Percentiles rank a stretch among this genome's conserved stretches.
phyloP scores from a whole-genome alignment of 2,329 filamentous ascomycete genomes.

The Pseudonectria buxi region DNA sequence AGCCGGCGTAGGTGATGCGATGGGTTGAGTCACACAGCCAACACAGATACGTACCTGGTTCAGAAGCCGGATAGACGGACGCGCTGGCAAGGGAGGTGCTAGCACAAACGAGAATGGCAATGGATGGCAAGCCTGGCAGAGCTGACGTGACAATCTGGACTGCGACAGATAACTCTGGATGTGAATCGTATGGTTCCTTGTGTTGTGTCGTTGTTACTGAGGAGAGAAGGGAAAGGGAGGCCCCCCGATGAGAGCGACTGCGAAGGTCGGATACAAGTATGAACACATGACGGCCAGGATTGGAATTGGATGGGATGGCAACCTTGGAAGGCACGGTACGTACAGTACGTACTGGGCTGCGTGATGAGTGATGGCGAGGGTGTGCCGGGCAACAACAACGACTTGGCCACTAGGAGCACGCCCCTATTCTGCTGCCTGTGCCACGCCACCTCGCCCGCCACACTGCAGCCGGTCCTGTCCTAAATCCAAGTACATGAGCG shows the following conservation, averaged over 20 bases:
- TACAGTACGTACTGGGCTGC: slow-evolving; percentile 13
- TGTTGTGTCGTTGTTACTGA: slow-evolving; percentile 45
- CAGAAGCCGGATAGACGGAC: slow-evolving; percentile 20
- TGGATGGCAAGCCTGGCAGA: slow-evolving; percentile 25
- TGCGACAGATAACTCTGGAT: slow-evolving; percentile 55
- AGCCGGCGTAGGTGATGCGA: slow-evolving; percentile 8
- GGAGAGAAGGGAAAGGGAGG: slow-evolving; percentile 30
- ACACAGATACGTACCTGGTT: slow-evolving; percentile 27
- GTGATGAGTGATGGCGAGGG: slow-evolving; percentile 6
- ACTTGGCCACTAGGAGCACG: slow-evolving; percentile 10
- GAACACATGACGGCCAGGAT: slow-evolving; percentile 15
- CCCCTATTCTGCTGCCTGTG: not conserved
- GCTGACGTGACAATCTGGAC: slow-evolving; percentile 54
- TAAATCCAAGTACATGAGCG: no score
- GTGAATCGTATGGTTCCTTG: slow-evolving; percentile 44
- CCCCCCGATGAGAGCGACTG: slow-evolving; percentile 18
- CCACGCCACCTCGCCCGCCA: not conserved
- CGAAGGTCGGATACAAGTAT: slow-evolving; percentile 23
- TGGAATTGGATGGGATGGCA: slow-evolving; percentile 11
- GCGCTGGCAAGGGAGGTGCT: slow-evolving; percentile 20
- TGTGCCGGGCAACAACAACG: slow-evolving; percentile 8
- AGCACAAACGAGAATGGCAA: slow-evolving; percentile 20
- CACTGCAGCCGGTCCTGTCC: not conserved
- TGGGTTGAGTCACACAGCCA: slow-evolving; percentile 17
- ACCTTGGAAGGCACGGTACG: slow-evolving; percentile 15